A percentile compares a stretch with the other conserved stretches of the same genome.
Evolutionary conservation across 148 eudicot species (phyloP).

Genomic region (Spergularia bocconei): DNA sequence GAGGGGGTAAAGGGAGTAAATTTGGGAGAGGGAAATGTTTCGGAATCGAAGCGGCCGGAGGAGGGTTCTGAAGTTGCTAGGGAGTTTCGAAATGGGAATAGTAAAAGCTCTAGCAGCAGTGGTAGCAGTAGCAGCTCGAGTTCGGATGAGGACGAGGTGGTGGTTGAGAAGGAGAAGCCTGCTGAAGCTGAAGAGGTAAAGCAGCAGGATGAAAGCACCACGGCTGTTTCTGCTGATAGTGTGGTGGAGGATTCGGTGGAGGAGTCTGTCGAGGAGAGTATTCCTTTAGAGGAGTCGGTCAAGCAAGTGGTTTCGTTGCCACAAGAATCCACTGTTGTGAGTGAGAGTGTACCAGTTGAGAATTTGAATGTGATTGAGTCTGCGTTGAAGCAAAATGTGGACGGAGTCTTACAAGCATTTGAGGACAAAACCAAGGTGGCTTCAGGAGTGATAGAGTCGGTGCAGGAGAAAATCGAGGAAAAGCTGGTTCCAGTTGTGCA

Average conservation of each 20-base stretch:
- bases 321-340: slow-evolving; percentile 17
- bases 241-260: not conserved
- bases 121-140: slow-evolving; percentile 22
- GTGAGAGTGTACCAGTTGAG: slow-evolving; percentile 31
- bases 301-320: slow-evolving; percentile 36
- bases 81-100: slow-evolving; percentile 13
- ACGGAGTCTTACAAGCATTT: slow-evolving; percentile 17
- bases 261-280: slow-evolving; percentile 24
- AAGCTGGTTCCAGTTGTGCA: slow-evolving; percentile 22
- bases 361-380: slow-evolving; percentile 26
- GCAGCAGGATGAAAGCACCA: not conserved
- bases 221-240: not conserved
- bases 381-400: slow-evolving; percentile 27
- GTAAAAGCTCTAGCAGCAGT: slow-evolving; percentile 27
- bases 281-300: slow-evolving; percentile 46
- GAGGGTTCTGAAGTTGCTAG: slow-evolving; percentile 11
- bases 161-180: slow-evolving; percentile 24
- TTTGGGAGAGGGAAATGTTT: slow-evolving; percentile 27
- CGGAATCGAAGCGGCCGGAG: slow-evolving; percentile 32
- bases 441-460: slow-evolving; percentile 16
- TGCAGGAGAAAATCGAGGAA: slow-evolving; percentile 26
- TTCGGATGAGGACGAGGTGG: slow-evolving; percentile 33
- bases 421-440: slow-evolving; percentile 28
- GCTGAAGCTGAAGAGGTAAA: slow-evolving; percentile 14
- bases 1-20: slow-evolving; percentile 22